A percentile compares a stretch with the other conserved stretches of the same genome.
phyloP scores from a whole-genome alignment of 768 basidiomycete genomes.

The Flagelloscypha sp. region DNA sequence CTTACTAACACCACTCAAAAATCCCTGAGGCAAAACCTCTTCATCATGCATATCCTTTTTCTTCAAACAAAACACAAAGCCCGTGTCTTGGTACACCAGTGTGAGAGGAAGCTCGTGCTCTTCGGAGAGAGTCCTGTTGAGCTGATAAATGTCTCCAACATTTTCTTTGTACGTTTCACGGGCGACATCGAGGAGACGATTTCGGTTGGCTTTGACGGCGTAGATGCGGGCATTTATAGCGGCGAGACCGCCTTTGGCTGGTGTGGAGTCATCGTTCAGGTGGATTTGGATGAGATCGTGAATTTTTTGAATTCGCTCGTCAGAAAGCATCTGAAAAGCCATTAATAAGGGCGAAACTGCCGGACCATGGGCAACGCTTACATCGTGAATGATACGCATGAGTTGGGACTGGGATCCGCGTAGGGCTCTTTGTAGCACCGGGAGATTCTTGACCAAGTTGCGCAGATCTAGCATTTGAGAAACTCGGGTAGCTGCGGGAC shows the following conservation, averaged over 20 bases:
- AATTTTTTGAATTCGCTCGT: slow-evolving; percentile 61
- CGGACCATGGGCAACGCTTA: slow-evolving; percentile 19
- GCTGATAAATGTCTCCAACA: slow-evolving; percentile 73
- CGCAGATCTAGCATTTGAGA: slow-evolving; percentile 75
- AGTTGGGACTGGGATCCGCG: slow-evolving; percentile 49
- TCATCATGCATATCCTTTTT: slow-evolving; percentile 50
- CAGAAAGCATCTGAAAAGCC: slow-evolving; percentile 54
- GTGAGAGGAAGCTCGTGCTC: slow-evolving; percentile 57
- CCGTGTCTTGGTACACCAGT: slow-evolving; percentile 62
- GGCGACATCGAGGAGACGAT: slow-evolving; percentile 86
- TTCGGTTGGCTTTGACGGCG: slow-evolving; percentile 80
- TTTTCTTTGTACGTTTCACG: slow-evolving; percentile 94
- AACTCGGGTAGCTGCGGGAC: slow-evolving; percentile 61
- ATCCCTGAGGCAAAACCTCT: slow-evolving; percentile 58
- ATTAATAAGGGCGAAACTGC: neutral
- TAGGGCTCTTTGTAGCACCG: slow-evolving; percentile 55
- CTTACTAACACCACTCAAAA: slow-evolving; percentile 57
- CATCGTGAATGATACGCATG: slow-evolving; percentile 53
- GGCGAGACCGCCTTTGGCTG: slow-evolving; percentile 63
- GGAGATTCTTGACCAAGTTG: slow-evolving; percentile 59
- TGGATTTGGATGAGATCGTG: slow-evolving; percentile 47
- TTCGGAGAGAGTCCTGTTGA: slow-evolving; percentile 52
- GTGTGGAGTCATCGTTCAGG: slow-evolving; percentile 64
- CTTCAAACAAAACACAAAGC: slow-evolving; percentile 67
- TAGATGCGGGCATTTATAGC: slow-evolving; percentile 80